Conservation (phyloP, 2,329 filamentous ascomycete species). For the Trichoderma brevicompactum region DNA sequence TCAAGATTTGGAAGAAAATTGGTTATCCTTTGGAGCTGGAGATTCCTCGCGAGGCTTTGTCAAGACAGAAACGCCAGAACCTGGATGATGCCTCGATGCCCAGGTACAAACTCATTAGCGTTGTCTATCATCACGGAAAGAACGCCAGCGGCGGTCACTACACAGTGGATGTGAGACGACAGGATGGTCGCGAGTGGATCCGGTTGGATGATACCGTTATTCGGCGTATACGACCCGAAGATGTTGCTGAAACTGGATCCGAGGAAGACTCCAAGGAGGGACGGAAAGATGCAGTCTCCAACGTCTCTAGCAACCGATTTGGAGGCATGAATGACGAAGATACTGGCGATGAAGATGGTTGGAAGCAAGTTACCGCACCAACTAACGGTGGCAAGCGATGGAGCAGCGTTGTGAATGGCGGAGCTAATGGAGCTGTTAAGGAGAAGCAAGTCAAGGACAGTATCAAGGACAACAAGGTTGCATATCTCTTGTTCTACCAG, state of each 20-base stretch:
- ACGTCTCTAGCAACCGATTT: slow-evolving; percentile 71
- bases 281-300: slow-evolving; percentile 60
- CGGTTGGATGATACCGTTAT: slow-evolving; percentile 93
- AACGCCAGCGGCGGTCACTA: slow-evolving; percentile 96
- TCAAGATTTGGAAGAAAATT: slow-evolving; percentile 98
- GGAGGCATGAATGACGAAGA: slow-evolving; percentile 71
- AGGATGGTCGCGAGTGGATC: slow-evolving; percentile 95
- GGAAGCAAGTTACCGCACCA: slow-evolving; percentile 75
- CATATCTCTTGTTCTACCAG: slow-evolving; percentile 96
- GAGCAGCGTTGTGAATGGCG: slow-evolving; percentile 69
- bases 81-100: slow-evolving; percentile 71
- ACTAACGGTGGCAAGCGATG: slow-evolving; percentile 71
- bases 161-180: slow-evolving; percentile 92
- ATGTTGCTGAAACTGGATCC: slow-evolving; percentile 80
- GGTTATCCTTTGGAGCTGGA: slow-evolving; percentile 94
- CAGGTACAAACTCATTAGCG: slow-evolving; percentile 83
- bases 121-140: slow-evolving; percentile 97
- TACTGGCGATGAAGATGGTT: slow-evolving; percentile 69
- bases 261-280: slow-evolving; percentile 74
- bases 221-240: slow-evolving; percentile 79
- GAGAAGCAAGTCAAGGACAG: slow-evolving; percentile 63
- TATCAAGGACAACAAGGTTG: slow-evolving; percentile 92
- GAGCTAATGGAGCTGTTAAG: slow-evolving; percentile 60
- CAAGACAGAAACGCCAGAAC: slow-evolving; percentile 69
- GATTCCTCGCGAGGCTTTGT: slow-evolving; percentile 87